Conservation (phyloP, 208 protist species). For the Crithidia fasciculata region DNA sequence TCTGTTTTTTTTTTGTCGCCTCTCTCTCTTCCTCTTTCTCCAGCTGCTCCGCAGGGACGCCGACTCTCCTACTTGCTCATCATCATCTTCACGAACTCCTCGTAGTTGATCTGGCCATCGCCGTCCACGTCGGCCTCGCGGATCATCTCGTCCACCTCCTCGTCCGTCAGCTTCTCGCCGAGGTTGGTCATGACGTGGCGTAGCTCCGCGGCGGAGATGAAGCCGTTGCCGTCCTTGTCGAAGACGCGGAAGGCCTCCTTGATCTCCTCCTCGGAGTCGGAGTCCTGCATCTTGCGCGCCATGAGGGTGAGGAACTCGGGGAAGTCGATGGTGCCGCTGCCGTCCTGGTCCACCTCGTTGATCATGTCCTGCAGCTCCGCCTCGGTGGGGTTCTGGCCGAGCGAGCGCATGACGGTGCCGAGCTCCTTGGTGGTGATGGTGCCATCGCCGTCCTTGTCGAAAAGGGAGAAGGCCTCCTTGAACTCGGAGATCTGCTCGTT, state of each 20-base stretch:
- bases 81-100: conserved; percentile 91
- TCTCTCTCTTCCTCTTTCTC: no score
- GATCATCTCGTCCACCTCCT: conserved; percentile 93
- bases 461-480: conserved; percentile 99
- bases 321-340: conserved; percentile 96
- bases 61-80: conserved; percentile 58
- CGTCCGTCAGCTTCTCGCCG: conserved; percentile 94
- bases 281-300: conserved; percentile 91
- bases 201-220: conserved; percentile 94
- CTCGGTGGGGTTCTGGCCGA: conserved; percentile 97
- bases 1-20: background rate
- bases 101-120: conserved; percentile 82
- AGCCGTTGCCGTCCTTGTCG: conserved; percentile 95
- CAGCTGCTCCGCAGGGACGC: no score
- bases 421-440: conserved; percentile 98
- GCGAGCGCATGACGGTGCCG: conserved; percentile 99
- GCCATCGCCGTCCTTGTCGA: conserved; percentile 97
- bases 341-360: conserved; percentile 96
- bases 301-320: conserved; percentile 91
- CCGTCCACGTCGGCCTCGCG: conserved; percentile 88
- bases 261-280: conserved; percentile 95
- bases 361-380: conserved; percentile 98
- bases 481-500: conserved; percentile 99
- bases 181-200: conserved; percentile 96
- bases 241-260: conserved; percentile 96